These are phyloP conservation scores for Nothophoma quercina DNA, from an alignment of 2,329 filamentous ascomycete genomes.

Conservation along the genomic window DNA sequence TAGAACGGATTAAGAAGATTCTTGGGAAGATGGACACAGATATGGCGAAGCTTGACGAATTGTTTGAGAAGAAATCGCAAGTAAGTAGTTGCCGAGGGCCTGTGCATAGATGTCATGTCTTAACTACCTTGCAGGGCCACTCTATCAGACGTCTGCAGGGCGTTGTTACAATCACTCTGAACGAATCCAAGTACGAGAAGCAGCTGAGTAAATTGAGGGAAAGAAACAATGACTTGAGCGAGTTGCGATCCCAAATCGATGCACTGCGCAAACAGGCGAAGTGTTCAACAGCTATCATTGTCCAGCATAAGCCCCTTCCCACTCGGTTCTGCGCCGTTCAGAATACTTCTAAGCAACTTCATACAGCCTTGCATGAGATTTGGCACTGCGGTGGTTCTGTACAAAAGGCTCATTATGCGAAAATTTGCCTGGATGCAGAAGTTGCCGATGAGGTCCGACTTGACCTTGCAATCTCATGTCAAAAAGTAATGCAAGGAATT, in stretches of 20 bases:
- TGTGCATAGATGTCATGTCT: not conserved
- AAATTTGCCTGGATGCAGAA: not conserved
- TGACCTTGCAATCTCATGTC: conserved; percentile 1
- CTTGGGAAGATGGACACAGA: not conserved
- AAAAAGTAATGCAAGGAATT: not conserved
- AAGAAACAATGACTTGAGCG: not conserved
- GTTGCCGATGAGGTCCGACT: not conserved
- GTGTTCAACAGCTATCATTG: not conserved
- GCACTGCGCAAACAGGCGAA: not conserved
- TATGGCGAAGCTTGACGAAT: not conserved
- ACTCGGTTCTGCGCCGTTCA: not conserved
- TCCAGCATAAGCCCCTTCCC: conserved; percentile 1
- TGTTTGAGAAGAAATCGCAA: not conserved
- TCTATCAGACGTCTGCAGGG: not conserved
- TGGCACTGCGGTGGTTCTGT: not conserved
- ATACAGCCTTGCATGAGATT: not conserved
- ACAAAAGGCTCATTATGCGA: not conserved
- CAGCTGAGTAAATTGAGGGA: not conserved
- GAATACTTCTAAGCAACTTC: not conserved
- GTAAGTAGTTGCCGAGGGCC: not conserved
- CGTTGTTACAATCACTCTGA: not conserved
- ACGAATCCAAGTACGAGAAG: not conserved
- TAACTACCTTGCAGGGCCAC: not conserved
- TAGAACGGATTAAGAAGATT: not conserved
- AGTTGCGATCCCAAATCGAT: not conserved